phyloP scores from a whole-genome alignment of 1,139 yeast species.

The Kodamaea plutei region DNA sequence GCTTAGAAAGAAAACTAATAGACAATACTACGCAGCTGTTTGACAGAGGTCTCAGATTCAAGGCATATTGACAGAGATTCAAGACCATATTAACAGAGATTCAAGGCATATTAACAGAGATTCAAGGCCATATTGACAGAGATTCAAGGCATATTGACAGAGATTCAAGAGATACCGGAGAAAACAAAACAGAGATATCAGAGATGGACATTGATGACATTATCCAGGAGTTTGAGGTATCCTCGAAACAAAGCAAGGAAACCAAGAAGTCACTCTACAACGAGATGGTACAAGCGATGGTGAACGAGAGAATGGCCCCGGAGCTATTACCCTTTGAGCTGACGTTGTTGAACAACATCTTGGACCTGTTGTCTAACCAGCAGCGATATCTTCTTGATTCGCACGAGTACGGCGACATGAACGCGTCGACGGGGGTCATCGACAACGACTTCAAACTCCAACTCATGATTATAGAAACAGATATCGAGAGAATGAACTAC shows the following conservation, averaged over 20 bases:
- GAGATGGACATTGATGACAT: conserved; percentile 66
- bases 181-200: no score
- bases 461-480: conserved; percentile 83
- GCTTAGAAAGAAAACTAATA: no score
- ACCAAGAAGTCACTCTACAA: conserved; percentile 18
- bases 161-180: not conserved
- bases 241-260: conserved; percentile 13
- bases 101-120: not conserved
- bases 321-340: conserved; percentile 73
- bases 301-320: conserved; percentile 81
- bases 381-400: conserved; percentile 68
- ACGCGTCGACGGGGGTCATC: conserved; percentile 36
- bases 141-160: no score
- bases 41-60: no score
- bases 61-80: no score
- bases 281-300: conserved; percentile 63
- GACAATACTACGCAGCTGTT: no score
- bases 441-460: conserved; percentile 71
- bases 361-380: conserved; percentile 60
- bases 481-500: conserved; percentile 81
- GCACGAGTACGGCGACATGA: conserved; percentile 45
- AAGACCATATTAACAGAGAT: no score
- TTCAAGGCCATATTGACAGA: not conserved
- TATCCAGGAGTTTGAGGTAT: conserved; percentile 53
- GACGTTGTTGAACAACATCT: conserved; percentile 51